Percentiles rank a stretch among this genome's conserved stretches.
phyloP scores from a whole-genome alignment of 768 basidiomycete species.

The Boletus reticuloceps region DNA sequence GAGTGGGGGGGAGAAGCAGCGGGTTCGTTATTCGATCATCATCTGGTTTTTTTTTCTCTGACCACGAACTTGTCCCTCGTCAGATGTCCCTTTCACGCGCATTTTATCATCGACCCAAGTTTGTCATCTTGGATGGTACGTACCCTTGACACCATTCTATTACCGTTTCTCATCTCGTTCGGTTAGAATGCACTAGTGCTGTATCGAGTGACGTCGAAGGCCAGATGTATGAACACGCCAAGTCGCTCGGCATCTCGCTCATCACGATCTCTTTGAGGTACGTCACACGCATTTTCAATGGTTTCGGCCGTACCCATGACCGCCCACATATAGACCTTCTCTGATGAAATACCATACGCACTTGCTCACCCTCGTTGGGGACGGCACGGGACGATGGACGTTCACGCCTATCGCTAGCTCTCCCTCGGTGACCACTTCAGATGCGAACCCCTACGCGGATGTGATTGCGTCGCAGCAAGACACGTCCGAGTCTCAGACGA shows the following conservation, averaged over 20 bases:
- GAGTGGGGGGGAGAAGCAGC: conserved; percentile 95
- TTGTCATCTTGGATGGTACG: conserved; percentile 83
- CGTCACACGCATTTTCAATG: conserved; percentile 12
- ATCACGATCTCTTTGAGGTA: conserved; percentile 90
- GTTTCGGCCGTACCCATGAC: background rate
- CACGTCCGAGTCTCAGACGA: background rate
- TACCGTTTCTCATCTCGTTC: background rate
- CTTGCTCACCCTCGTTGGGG: conserved; percentile 75
- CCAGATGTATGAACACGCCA: conserved; percentile 91
- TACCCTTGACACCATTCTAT: background rate
- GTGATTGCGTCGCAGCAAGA: background rate
- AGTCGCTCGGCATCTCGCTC: conserved; percentile 84
- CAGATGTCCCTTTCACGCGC: conserved; percentile 92
- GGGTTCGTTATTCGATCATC: conserved; percentile 40
- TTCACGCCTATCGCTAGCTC: conserved; percentile 48
- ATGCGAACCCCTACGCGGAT: background rate
- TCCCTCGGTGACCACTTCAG: background rate
- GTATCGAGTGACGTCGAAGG: conserved; percentile 97
- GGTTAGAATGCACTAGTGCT: conserved; percentile 87
- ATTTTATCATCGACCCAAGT: conserved; percentile 83
- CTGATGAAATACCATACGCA: conserved; percentile 88
- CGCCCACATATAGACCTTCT: conserved; percentile 50
- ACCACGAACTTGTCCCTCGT: background rate
- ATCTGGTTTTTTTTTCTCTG: background rate
- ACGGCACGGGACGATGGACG: conserved; percentile 68